Base-by-base conservation (phyloP, 176 grass and related monocot species). In the Phragmites australis region DNA sequence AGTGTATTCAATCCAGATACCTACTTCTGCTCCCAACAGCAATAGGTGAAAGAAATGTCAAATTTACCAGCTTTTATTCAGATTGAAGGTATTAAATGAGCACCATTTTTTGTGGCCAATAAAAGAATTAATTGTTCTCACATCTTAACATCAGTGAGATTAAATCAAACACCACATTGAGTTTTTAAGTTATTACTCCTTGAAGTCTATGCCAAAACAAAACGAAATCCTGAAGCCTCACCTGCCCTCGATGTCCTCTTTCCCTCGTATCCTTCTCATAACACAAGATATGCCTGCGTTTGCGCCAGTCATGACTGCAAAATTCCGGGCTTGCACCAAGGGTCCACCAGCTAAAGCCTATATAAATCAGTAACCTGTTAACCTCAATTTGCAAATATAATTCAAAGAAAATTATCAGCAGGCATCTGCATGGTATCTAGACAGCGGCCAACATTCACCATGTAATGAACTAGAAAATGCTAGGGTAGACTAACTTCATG, bases 181-280 rank as follows among this genome's bases (percentile, higher is more conserved):
- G 17, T 5, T 75, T 40, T 46, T 9, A 60, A 57, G 6, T 17
- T 40, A 61, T 25, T 42, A 5, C 22, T 83, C 47, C 39, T 67
- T 42, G 53, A 61, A 62, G 3, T 61, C 22, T 46, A 63, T 19
- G 14, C 4, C 26, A 77, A 77, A 71, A 27, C 3, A 49, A 75
- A 65, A 52, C 42, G n/a, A 56, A 75, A 85, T 60, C 6, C 22
- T 65, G 12, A 32, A 50, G 14, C 29, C 69, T 94, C 75, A 94
- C 95, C 90, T 90, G 78, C 84, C 85, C 76, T 94, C 83, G 53
- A 98, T 72, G 63, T 98, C 95, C 32, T 98, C 92, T 70, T 57
- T 73, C 64, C 95, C 95, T 63, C 88, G 89, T 81, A 98, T 91
- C 76, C 95, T 98, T 90, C 51, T 98, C 90, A 94, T 93, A 22